Base-by-base conservation (phyloP, 257 asterid species). In the Prunella vulgaris region DNA sequence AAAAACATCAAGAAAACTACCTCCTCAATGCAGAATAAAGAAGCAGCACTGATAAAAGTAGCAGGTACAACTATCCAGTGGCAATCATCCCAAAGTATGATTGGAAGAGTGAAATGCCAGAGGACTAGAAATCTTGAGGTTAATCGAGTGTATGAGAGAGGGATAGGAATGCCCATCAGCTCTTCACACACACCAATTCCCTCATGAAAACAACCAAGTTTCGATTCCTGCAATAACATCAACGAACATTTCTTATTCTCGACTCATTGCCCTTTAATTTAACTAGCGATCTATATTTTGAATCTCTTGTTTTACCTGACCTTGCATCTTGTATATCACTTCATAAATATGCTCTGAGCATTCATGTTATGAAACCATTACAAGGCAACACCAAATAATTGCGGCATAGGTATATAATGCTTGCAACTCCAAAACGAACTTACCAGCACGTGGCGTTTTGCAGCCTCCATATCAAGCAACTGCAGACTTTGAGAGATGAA, bases 41-140 rank as follows among this genome's bases (percentile, higher is more conserved):
- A 88, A 62, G 99, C 97, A 14, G 99, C 96, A 69, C 99, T 93
- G 67, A 93, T 80, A 61, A 93, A 88, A 42, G 99, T 93, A 24
- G 99, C 99, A 32, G 99, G 99, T 25, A 93, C 96, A 49, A 88
- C 99, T 53, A 90, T 90, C 99, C 99, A 93, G 71, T 88, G 88
- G 69, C 99, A 93, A 28, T 90, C 99, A 48, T 93, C 97, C 99
- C 99, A 93, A 21, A 93, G 96, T 66, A 93, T 88, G 69, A 93
- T 64, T 1, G 99, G 99, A 67, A 93, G 99, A 42, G 97, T 88
- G 0, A 90, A 86, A 83, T 93, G 99, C 99, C 99, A 93, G n/a
- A 93, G 95, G 81, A 93, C 96, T 68, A 93, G 78, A 60, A 93
- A 88, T 76, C 99, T 87, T 28, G 99, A 93, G 9, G 99, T 93